Evolutionary conservation across 768 basidiomycete species (phyloP), one percentile per base, ranked within the genome.

Genomic region (Leccinum incarnatum): DNA sequence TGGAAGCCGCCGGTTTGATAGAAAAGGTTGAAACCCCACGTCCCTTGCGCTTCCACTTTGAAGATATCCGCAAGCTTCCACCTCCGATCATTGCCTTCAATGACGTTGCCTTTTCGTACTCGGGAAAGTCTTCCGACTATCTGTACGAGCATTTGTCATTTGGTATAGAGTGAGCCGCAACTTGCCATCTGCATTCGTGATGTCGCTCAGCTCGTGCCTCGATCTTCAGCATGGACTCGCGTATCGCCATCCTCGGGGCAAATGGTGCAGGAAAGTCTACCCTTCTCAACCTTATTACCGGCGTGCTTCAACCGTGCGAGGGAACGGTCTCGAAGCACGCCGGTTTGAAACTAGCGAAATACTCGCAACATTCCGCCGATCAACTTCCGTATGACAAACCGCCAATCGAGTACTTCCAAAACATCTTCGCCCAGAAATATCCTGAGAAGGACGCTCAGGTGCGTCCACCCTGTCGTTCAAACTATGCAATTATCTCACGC

Each of bases 351-450:
- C 85, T 99, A 58, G 92, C 95, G 64, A 99, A 98, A 76, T 99
- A 99, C 81, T 94, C 91, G 5, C 97, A 99, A 78, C 97, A 99
- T 79, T 93, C 90, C 55, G 95, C 97, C 29, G 97, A 99, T 75
- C 97, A 99, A 74, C 85, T 99, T 10, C 97, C 97, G 25, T 99
- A 97, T 75, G 88, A 95, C 62, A 83, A 83, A 71, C 79, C 85
- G 25, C 95, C 97, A 3, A 81, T 98, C 67, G 97, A 98, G 75
- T 93, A 98, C 77, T 92, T 99, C 79, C 93, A 95, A 75, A 68
- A 67, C 15, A 74, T 90, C 52, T 99, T 95, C 76, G 62, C 75
- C 37, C 74, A 84, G 61, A 95, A 93, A 75, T 96, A 84, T 78
- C 96, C 97, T 1, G 95, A 98, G 67, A 97, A 95, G 79, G 97